phyloP scores from a whole-genome alignment of 768 basidiomycete genomes.

The Trametes coccinea region DNA sequence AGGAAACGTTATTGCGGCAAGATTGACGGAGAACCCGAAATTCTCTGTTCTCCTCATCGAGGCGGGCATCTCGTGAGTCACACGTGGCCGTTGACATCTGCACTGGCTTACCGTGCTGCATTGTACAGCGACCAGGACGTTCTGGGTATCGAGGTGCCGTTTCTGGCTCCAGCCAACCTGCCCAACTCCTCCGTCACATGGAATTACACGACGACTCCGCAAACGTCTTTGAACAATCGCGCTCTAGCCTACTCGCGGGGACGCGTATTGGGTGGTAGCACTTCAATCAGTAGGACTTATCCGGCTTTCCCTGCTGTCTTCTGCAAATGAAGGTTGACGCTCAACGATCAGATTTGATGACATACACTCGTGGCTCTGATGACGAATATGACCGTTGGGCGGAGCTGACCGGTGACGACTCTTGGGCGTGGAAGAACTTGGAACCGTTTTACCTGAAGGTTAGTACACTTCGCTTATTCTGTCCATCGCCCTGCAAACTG shows the following conservation, averaged over 20 bases:
- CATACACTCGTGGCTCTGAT: constrained; percentile 1
- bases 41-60: constrained; percentile 13
- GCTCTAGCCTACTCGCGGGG: constrained; percentile 27
- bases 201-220: constrained; percentile 32
- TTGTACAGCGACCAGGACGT: constrained; percentile 21
- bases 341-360: constrained; percentile 2
- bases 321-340: neutral
- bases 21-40: constrained; percentile 22
- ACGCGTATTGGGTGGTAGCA: constrained; percentile 29
- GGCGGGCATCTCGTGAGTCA: constrained; percentile 6
- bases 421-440: neutral
- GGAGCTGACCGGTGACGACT: constrained; percentile 27
- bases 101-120: neutral
- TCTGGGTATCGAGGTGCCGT: constrained; percentile 22
- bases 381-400: constrained; percentile 29
- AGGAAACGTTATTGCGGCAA: constrained; percentile 3
- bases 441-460: constrained; percentile 23
- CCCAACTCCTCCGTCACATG: constrained; percentile 27
- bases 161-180: constrained; percentile 18
- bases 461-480: neutral
- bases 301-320: too few species aligned
- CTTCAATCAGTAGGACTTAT: neutral
- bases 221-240: constrained; percentile 25
- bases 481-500: too few species aligned
- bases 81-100: too few species aligned